A percentile compares a stretch with the other conserved stretches of the same genome.
phyloP scores from a whole-genome alignment of 2,329 filamentous ascomycete genomes.

The Exophiala phaeomuriformis region DNA sequence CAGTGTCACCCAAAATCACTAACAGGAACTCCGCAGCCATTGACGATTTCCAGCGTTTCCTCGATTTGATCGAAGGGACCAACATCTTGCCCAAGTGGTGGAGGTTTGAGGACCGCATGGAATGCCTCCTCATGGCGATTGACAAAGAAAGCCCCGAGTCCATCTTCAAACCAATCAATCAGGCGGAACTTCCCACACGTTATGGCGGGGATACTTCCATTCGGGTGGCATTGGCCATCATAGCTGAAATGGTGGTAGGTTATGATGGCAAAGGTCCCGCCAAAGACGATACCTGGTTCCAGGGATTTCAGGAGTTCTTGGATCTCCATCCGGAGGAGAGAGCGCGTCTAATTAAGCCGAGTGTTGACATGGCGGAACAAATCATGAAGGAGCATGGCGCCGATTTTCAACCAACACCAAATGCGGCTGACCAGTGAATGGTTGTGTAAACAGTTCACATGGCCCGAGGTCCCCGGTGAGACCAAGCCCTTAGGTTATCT shows the following conservation, averaged over 20 bases:
- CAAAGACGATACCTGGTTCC: constrained; percentile 31
- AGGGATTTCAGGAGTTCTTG: constrained; percentile 33
- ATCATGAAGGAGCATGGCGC: constrained; percentile 17
- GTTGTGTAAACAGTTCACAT: too few relatives aligned
- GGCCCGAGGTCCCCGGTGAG: too few relatives aligned
- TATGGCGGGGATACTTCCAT: constrained; percentile 25
- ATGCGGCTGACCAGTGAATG: neutral
- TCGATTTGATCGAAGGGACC: constrained; percentile 28
- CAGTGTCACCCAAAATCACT: neutral
- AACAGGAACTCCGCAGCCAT: constrained; percentile 5
- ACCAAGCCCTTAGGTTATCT: too few relatives aligned
- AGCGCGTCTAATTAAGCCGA: constrained; percentile 23
- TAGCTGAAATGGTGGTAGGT: constrained; percentile 26
- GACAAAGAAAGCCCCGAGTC: constrained; percentile 21
- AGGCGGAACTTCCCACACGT: constrained; percentile 21
- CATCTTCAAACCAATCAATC: constrained; percentile 23
- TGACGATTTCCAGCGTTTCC: constrained; percentile 36
- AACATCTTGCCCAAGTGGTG: constrained; percentile 36
- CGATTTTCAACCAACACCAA: constrained; percentile 5
- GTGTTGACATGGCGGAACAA: constrained; percentile 22
- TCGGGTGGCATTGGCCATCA: constrained; percentile 20
- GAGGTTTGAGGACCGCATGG: constrained; percentile 26
- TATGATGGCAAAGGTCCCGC: constrained; percentile 26
- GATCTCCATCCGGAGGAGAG: constrained; percentile 31
- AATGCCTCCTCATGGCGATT: constrained; percentile 21